Percentiles rank a stretch among this genome's conserved stretches.
Evolutionary conservation across 2,329 filamentous ascomycete genomes (phyloP).

Genomic region (Zalaria obscura): DNA sequence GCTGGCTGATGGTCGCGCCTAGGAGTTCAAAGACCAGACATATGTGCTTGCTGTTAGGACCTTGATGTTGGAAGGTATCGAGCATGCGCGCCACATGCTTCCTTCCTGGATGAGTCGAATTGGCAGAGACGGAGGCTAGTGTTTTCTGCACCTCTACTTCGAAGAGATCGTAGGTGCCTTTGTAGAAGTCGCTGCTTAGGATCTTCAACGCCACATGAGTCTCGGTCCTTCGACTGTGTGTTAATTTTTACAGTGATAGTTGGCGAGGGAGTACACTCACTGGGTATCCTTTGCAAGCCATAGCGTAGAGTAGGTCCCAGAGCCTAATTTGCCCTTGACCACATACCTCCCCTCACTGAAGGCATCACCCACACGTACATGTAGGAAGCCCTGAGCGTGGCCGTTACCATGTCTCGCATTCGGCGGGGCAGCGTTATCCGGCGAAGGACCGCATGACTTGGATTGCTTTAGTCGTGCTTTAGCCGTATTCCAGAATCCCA

Average conservation of each 20-base stretch:
- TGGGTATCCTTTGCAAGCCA: slow-evolving; percentile 20
- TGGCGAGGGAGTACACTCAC: not conserved
- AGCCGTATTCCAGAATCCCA: not conserved
- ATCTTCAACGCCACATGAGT: slow-evolving; percentile 5
- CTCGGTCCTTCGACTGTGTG: not conserved
- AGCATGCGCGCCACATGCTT: slow-evolving; percentile 3
- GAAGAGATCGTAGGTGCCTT: slow-evolving; percentile 1
- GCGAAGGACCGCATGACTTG: slow-evolving; percentile 4
- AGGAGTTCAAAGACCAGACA: slow-evolving; percentile 8
- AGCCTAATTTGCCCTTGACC: slow-evolving; percentile 23
- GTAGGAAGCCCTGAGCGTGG: not conserved
- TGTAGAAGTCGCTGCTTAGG: slow-evolving; percentile 6
- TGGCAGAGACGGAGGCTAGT: not conserved
- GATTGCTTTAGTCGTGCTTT: not conserved
- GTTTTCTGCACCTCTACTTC: slow-evolving; percentile 4
- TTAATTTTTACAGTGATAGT: not conserved
- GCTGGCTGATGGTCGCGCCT: slow-evolving; percentile 5
- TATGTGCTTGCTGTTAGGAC: slow-evolving; percentile 9
- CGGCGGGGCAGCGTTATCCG: too few species aligned
- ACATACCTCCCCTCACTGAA: slow-evolving; percentile 18
- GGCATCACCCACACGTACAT: slow-evolving; percentile 16
- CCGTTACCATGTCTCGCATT: too few species aligned
- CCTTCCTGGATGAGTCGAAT: not conserved
- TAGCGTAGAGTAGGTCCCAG: slow-evolving; percentile 22
- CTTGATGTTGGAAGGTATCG: slow-evolving; percentile 8